Evolutionary conservation across 2,329 filamentous ascomycete species (phyloP), one percentile per base, ranked within the genome.

Genomic region (Neofusicoccum ribis): DNA sequence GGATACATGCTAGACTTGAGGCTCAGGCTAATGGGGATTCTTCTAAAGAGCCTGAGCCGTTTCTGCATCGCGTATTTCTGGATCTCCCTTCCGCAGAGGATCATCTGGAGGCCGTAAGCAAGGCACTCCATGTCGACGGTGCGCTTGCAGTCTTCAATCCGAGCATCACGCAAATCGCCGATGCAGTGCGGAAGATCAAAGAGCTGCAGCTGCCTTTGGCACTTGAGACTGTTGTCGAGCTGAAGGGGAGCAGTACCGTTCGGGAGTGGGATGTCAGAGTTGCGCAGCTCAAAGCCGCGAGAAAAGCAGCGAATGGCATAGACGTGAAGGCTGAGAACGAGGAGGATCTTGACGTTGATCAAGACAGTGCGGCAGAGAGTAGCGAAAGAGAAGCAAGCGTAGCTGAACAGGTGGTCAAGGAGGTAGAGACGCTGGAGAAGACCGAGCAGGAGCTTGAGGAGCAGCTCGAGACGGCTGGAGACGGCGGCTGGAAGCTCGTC

Each of bases 131-230:
- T 44, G 82, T 85, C 1, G 85, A 90, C 71, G 91, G 88, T 0
- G 79, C 85, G 8, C 79, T 94, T 37, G 81, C 90, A 14, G 82
- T 92, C 1, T 95, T 93, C 78, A 88, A 87, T 68, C 91, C 91
- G 0, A 91, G 88, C 70, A 87, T 95, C 66, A 93, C 91, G 9
- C 91, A 94, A 75, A 89, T 94, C 64, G 87, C 84, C 46, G 84
- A 88, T 5, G 90, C 89, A 66, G 80, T 89, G 34, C 78, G 84
- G 51, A 74, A 80, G 44, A 84, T 88, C 37, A 83, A 83, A 65
- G 77, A 83, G 34, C 78, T 85, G 12, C 77, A 76, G 2, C 78
- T 91, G 62, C 86, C 86, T 0, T 81, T 88, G 51, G 75, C 82
- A 31, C 76, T 88, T 8, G 87, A 90, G 44, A 83, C 81, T 50